These are phyloP conservation scores for Epichloe aotearoae DNA, from an alignment of 2,329 filamentous ascomycete genomes.

Conservation along the genomic window DNA sequence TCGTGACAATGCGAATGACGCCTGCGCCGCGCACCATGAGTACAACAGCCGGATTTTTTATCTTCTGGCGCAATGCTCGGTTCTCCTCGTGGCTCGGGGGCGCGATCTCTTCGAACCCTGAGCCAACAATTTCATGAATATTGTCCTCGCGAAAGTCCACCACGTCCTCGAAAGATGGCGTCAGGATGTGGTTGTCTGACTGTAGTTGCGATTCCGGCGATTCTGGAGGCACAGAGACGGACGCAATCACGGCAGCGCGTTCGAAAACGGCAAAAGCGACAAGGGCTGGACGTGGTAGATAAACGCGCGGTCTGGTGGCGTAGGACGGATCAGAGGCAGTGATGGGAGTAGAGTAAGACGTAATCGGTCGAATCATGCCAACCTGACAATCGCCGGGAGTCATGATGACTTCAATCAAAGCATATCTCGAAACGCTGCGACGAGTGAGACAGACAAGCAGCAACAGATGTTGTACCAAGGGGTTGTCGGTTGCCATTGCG, in stretches of 20 bases:
- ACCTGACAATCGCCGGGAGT: conserved; percentile 40
- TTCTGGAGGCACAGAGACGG: conserved; percentile 52
- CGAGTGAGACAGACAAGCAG: conserved; percentile 45
- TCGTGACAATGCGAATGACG: conserved; percentile 44
- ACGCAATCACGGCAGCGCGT: conserved; percentile 63
- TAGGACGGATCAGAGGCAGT: conserved; percentile 23
- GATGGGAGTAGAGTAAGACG: conserved; percentile 45
- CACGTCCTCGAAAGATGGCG: conserved; percentile 69
- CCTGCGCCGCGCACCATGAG: conserved; percentile 51
- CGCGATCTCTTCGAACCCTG: conserved; percentile 47
- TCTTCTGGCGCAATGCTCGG: conserved; percentile 37
- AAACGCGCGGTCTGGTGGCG: conserved; percentile 46
- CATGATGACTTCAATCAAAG: conserved; percentile 59
- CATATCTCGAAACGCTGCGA: conserved; percentile 48
- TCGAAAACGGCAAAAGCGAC: conserved; percentile 75
- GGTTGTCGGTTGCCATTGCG: conserved; percentile 34
- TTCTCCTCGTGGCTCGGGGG: conserved; percentile 28
- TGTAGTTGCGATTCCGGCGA: conserved; percentile 67
- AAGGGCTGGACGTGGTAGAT: conserved; percentile 65
- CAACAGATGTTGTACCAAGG: conserved; percentile 44
- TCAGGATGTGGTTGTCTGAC: conserved; percentile 48
- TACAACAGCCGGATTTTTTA: conserved; percentile 49
- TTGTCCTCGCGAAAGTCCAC: conserved; percentile 62
- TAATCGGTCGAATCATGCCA: conserved; percentile 54
- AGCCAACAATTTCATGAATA: conserved; percentile 49